Percentiles rank a stretch among this genome's conserved stretches.
These are phyloP conservation scores for Barnettozyma pratensis DNA, from an alignment of 805 yeast genomes.

Conservation along the genomic window DNA sequence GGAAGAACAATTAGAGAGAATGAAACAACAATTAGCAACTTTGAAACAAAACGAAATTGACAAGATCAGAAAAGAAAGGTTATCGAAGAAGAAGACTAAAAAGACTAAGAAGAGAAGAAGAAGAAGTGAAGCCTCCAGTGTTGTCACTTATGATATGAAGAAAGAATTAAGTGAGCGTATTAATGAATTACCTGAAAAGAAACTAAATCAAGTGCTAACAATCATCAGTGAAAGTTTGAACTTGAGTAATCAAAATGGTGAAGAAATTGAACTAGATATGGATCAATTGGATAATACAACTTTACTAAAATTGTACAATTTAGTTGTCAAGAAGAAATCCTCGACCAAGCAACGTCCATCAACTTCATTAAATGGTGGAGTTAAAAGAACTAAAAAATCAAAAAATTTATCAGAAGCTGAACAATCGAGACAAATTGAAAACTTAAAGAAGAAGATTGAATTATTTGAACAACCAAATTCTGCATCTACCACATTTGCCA, in stretches of 20 bases:
- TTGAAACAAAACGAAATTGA: slow-evolving; percentile 76
- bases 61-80: slow-evolving; percentile 57
- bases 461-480: slow-evolving; percentile 44
- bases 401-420: slow-evolving; percentile 62
- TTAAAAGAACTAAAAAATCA: slow-evolving; percentile 40
- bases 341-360: slow-evolving; percentile 8
- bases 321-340: slow-evolving; percentile 52
- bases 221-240: slow-evolving; percentile 79
- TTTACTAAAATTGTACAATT: slow-evolving; percentile 75
- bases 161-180: slow-evolving; percentile 86
- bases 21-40: slow-evolving; percentile 79
- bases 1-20: slow-evolving; percentile 79
- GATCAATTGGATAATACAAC: slow-evolving; percentile 86
- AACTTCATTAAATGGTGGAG: slow-evolving; percentile 5
- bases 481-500: slow-evolving; percentile 12
- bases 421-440: slow-evolving; percentile 61
- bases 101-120: slow-evolving; percentile 28
- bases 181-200: slow-evolving; percentile 69
- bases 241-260: slow-evolving; percentile 55
- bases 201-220: slow-evolving; percentile 74
- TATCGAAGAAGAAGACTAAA: slow-evolving; percentile 36
- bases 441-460: slow-evolving; percentile 68
- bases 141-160: slow-evolving; percentile 93
- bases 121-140: slow-evolving; percentile 25
- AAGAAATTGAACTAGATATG: slow-evolving; percentile 95